phyloP scores from a whole-genome alignment of 1,284 basidiomycete species.

The Melanopsichium pennsylvanicum region DNA sequence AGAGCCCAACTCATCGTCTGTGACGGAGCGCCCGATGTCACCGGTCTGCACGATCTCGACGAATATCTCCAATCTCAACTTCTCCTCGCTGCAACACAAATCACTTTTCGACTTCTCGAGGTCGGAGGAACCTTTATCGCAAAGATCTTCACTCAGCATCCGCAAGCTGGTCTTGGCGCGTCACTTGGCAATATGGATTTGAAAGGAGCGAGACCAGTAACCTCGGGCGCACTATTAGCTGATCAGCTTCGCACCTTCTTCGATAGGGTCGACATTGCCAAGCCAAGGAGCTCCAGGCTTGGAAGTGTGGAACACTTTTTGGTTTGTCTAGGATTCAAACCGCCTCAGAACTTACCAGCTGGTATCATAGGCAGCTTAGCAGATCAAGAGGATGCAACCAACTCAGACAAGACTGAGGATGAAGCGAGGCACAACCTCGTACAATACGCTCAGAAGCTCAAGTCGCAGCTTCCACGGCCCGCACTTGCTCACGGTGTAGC shows the following conservation, averaged over 20 bases:
- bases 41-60: constrained; percentile 72
- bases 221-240: constrained; percentile 38
- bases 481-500: not conserved
- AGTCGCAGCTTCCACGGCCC: constrained; percentile 15
- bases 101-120: constrained; percentile 70
- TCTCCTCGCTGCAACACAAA: constrained; percentile 70
- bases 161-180: constrained; percentile 28
- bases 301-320: constrained; percentile 70
- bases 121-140: constrained; percentile 70
- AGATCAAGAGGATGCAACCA: not conserved
- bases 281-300: constrained; percentile 64
- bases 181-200: constrained; percentile 36
- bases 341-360: constrained; percentile 23
- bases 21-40: constrained; percentile 73
- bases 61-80: constrained; percentile 72
- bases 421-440: constrained; percentile 24
- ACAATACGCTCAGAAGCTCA: constrained; percentile 27
- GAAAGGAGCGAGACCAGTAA: constrained; percentile 24
- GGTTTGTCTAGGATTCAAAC: constrained; percentile 69
- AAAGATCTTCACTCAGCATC: constrained; percentile 69
- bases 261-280: constrained; percentile 65
- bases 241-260: constrained; percentile 67
- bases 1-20: constrained; percentile 71
- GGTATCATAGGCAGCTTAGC: constrained; percentile 20
- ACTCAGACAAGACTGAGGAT: constrained; percentile 4